Percentiles rank a stretch among this genome's conserved stretches.
phyloP scores from a whole-genome alignment of 148 eudicot species.

The Amaranthus cruentus region DNA sequence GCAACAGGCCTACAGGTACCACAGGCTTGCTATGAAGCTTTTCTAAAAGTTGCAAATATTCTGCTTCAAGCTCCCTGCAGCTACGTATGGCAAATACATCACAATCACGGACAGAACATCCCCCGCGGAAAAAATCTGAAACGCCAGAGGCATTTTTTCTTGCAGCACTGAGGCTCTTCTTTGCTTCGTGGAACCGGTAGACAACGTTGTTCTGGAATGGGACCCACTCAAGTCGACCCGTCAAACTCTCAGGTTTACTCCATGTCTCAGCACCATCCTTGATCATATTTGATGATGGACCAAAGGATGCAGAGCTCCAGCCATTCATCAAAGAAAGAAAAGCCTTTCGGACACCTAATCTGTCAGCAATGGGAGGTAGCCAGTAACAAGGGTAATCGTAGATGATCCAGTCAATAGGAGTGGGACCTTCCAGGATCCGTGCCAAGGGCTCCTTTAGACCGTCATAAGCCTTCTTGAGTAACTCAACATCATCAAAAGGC shows the following conservation, averaged over 20 bases:
- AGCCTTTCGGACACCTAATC: slow-evolving; percentile 12
- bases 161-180: slow-evolving; percentile 6
- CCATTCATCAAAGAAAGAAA: slow-evolving; percentile 28
- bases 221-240: slow-evolving; percentile 31
- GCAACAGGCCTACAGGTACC: slow-evolving; percentile 33
- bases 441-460: slow-evolving; percentile 17
- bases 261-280: slow-evolving; percentile 3
- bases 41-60: slow-evolving; percentile 28
- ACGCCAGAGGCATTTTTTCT: slow-evolving; percentile 18
- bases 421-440: slow-evolving; percentile 12
- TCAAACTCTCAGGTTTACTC: slow-evolving; percentile 28
- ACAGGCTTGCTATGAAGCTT: slow-evolving; percentile 38
- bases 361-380: slow-evolving; percentile 33
- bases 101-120: slow-evolving; percentile 23
- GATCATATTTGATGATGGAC: slow-evolving; percentile 20
- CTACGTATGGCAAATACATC: slow-evolving; percentile 32
- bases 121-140: slow-evolving; percentile 16
- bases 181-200: slow-evolving; percentile 24
- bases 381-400: slow-evolving; percentile 32
- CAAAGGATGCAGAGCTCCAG: slow-evolving; percentile 15
- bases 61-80: slow-evolving; percentile 34
- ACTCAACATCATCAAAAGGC: slow-evolving; percentile 25
- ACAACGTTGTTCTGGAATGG: slow-evolving; percentile 22
- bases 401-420: slow-evolving; percentile 36
- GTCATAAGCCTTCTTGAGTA: slow-evolving; percentile 39